Conservation (phyloP, 257 asterid species). For the Solanum chilense region DNA sequence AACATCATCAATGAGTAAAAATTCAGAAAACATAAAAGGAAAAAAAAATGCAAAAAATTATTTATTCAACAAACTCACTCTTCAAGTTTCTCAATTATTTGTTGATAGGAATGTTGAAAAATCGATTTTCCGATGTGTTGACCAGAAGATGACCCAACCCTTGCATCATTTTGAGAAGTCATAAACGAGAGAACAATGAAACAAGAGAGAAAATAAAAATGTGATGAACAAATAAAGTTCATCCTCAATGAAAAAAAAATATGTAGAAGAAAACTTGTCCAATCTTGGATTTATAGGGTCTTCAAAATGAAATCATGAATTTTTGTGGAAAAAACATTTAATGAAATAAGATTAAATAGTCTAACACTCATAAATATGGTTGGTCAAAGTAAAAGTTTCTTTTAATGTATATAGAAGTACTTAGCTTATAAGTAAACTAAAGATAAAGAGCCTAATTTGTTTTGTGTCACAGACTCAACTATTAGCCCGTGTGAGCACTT, state of each 20-base stretch:
- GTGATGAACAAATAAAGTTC: neutral
- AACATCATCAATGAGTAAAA: neutral
- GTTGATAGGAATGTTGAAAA: neutral
- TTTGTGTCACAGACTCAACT: neutral
- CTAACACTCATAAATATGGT: neutral
- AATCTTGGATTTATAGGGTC: neutral
- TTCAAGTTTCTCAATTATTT: neutral
- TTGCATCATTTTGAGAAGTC: neutral
- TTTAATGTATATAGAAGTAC: neutral
- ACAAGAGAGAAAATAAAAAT: neutral
- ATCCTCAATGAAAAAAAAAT: neutral
- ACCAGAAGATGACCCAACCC: neutral
- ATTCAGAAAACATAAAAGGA: neutral
- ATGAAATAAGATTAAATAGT: neutral
- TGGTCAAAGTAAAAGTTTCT: neutral
- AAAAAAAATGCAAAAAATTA: neutral
- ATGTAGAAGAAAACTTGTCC: neutral
- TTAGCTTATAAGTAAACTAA: neutral
- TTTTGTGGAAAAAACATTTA: neutral
- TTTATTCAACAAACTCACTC: neutral
- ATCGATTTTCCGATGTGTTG: neutral
- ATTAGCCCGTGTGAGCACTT: neutral
- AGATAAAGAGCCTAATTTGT: neutral
- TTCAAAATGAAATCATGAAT: neutral
- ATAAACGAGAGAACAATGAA: neutral